Evolutionary conservation across 176 grass and related monocot genomes (phyloP), one percentile per base, ranked within the genome.

Genomic region (Tillandsia leiboldiana): DNA sequence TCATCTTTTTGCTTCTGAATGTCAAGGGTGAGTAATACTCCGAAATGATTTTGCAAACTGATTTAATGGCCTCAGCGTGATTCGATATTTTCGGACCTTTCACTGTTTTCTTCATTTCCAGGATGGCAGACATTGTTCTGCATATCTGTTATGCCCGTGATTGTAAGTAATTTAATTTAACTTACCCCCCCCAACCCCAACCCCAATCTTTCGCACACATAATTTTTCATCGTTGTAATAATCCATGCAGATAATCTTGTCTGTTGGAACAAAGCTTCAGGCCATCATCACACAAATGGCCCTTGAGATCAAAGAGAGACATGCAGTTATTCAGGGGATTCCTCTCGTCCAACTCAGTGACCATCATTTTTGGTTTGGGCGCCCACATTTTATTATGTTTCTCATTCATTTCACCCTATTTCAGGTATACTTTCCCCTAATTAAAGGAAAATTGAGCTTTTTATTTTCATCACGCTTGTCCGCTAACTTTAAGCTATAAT

Each of bases 341-440:
- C 94, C 94, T 75, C 87, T 93, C 13, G 94, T 99, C 64, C 94
- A 99, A 56, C 82, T 93, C 71, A 99, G 89, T 63, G 94, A 99
- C 72, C 59, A 71, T 51, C 91, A 99, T 86, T 99, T 99, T 61
- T 99, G 94, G 94, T 88, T 99, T 58, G 67, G 84, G 1, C 56
- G 69, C 1, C 94, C 89, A 11, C 67, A 73, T 53, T 93, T 99
- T 26, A 26, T 93, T 63, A 74, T 99, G 59, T 90, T 90, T 78
- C 94, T 99, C 74, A 87, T 99, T 84, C 87, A 99, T 73, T 99
- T 90, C 77, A 86, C 84, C 10, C 76, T 99, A 57, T 99, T 99
- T 79, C 89, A 92, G 90, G 85, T 81, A 69, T 10, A 8, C 13
- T 58, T 58, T 58, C 18, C 15, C 15, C 18, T 7, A 59, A 14